These are phyloP conservation scores for Adenanthera pavonina DNA, from an alignment of 306 rosid species.

Conservation along the genomic window DNA sequence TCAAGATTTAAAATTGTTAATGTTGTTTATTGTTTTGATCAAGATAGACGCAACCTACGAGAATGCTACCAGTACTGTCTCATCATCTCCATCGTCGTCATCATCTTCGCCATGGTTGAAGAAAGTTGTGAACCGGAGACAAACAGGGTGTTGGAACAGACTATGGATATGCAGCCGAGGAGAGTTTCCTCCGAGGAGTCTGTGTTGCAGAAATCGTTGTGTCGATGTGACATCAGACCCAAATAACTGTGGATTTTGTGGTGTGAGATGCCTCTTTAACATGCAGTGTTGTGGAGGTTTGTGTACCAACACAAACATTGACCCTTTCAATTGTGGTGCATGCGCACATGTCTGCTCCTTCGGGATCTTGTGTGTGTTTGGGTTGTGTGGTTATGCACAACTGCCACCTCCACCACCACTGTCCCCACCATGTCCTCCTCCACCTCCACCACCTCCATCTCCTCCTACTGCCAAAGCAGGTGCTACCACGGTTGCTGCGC, in stretches of 20 bases:
- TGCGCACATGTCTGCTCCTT: slow-evolving; percentile 66
- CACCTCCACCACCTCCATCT: background rate
- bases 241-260: slow-evolving; percentile 68
- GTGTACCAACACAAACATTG: slow-evolving; percentile 51
- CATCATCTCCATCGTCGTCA: slow-evolving; percentile 36
- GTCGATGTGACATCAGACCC: slow-evolving; percentile 51
- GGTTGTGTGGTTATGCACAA: slow-evolving; percentile 69
- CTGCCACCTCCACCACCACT: slow-evolving; percentile 5
- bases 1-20: slow-evolving; percentile 13
- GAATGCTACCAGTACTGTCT: slow-evolving; percentile 6
- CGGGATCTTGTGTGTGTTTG: slow-evolving; percentile 53
- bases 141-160: slow-evolving; percentile 43
- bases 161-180: slow-evolving; percentile 50
- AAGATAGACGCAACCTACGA: slow-evolving; percentile 14
- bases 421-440: background rate
- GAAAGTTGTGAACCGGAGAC: slow-evolving; percentile 30
- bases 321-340: slow-evolving; percentile 64
- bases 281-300: slow-evolving; percentile 65
- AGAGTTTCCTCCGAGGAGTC: slow-evolving; percentile 25
- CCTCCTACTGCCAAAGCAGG: background rate
- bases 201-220: slow-evolving; percentile 67
- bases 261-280: slow-evolving; percentile 49
- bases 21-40: slow-evolving; percentile 18
- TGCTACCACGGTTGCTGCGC: background rate
- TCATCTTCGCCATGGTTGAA: slow-evolving; percentile 53